phyloP scores from a whole-genome alignment of 139 green algal genomes.

The Monoraphidium neglectum region DNA sequence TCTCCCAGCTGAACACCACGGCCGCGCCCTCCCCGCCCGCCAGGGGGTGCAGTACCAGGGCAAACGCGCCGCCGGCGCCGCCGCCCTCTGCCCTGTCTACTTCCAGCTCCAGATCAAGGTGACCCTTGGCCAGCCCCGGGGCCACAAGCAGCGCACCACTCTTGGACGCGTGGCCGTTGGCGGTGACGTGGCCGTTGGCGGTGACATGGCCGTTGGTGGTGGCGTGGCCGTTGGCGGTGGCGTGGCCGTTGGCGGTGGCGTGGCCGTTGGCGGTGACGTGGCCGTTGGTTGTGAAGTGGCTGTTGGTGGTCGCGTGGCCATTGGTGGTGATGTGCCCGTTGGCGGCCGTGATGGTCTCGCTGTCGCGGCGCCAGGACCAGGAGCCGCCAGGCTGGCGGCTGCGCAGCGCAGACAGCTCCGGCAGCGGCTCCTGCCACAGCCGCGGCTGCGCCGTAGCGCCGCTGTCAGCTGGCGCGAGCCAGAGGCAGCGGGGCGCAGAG shows the following conservation, averaged over 20 bases:
- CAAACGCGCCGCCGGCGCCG: slow-evolving; percentile 6
- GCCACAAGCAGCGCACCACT: no score
- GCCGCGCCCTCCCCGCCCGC: slow-evolving; percentile 13
- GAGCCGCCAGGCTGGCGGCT: not conserved
- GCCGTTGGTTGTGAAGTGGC: no score
- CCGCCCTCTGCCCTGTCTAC: not conserved
- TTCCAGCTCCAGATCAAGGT: slow-evolving; percentile 20
- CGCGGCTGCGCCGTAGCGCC: not conserved
- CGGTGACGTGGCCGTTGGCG: no score
- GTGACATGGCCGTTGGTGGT: slow-evolving; percentile 10
- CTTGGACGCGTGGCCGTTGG: no score
- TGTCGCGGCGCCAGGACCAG: not conserved
- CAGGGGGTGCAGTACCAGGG: slow-evolving; percentile 18
- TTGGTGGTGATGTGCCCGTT: not conserved
- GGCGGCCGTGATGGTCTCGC: not conserved
- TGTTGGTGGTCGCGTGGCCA: no score
- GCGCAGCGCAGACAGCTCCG: slow-evolving; percentile 30
- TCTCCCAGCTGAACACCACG: slow-evolving; percentile 16
- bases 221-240: not conserved
- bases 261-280: no score
- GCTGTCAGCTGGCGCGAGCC: not conserved
- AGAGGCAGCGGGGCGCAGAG: slow-evolving; percentile 65
- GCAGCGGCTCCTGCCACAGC: slow-evolving; percentile 36
- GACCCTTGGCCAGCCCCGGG: not conserved
- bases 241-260: no score